Conservation (phyloP, 495 filamentous ascomycete genomes). For the Trichoderma orchidacearum region DNA sequence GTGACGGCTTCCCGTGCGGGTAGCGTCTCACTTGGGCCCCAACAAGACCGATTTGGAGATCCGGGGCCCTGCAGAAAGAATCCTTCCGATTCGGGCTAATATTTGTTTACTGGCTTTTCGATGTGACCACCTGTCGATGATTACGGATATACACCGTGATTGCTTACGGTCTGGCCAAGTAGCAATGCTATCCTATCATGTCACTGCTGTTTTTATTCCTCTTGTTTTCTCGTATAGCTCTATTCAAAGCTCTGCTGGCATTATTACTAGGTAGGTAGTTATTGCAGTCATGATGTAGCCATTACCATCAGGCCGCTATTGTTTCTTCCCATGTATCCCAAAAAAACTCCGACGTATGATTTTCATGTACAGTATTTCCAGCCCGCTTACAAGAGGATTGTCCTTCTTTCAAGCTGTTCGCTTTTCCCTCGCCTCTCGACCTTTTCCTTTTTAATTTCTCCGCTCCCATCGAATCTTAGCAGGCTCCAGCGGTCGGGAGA, state of each 20-base stretch:
- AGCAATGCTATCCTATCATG: no score
- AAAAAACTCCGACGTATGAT: not conserved
- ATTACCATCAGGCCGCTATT: not conserved
- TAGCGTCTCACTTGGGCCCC: not conserved
- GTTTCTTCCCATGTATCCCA: not conserved
- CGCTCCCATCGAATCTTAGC: constrained; percentile 54
- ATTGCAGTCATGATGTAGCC: not conserved
- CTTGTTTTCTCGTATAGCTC: not conserved
- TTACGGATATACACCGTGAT: no score
- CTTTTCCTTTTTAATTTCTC: constrained; percentile 17
- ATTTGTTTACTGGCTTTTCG: not conserved
- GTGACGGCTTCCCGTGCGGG: not conserved
- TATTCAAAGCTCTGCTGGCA: not conserved
- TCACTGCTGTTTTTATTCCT: not conserved
- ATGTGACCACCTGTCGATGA: no score
- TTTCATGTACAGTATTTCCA: not conserved
- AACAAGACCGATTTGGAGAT: not conserved
- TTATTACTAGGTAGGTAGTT: not conserved
- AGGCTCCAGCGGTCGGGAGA: constrained; percentile 47
- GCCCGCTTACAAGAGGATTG: no score
- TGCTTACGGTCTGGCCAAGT: no score
- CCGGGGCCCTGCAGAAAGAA: not conserved
- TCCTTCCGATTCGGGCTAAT: not conserved
- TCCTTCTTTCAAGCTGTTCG: not conserved
- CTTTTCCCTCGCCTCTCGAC: not conserved